phyloP scores from a whole-genome alignment of 257 asterid species.

The Solanum chmielewskii region DNA sequence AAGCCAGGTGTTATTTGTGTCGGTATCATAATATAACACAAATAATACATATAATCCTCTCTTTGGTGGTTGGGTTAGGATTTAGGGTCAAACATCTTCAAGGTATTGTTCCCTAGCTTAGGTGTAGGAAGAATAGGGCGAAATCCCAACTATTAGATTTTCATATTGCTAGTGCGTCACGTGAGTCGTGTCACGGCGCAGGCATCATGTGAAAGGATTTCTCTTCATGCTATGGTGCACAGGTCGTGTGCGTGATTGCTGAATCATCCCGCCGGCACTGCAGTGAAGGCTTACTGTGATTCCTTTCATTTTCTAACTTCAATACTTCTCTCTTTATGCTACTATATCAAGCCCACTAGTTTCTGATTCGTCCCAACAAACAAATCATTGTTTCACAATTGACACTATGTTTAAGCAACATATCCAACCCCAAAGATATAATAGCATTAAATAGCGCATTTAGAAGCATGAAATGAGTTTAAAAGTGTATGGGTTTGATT shows the following conservation, averaged over 20 bases:
- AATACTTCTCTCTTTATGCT: not conserved
- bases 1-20: not conserved
- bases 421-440: not conserved
- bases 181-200: not conserved
- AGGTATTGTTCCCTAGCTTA: not conserved
- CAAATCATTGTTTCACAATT: not conserved
- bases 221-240: not conserved
- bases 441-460: not conserved
- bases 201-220: not conserved
- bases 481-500: not conserved
- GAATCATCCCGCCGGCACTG: not conserved
- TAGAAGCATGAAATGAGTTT: not conserved
- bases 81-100: not conserved
- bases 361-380: not conserved
- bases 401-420: not conserved
- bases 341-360: not conserved
- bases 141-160: not conserved
- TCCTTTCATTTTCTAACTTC: not conserved
- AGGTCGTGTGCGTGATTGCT: not conserved
- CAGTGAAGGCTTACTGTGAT: not conserved
- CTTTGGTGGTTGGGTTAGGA: not conserved
- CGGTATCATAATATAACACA: not conserved
- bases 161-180: not conserved
- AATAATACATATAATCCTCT: not conserved
- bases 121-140: not conserved